Percentiles rank a stretch among this genome's conserved stretches.
Conservation (phyloP, 1,284 basidiomycete species). For the Meira miltonrushii region DNA sequence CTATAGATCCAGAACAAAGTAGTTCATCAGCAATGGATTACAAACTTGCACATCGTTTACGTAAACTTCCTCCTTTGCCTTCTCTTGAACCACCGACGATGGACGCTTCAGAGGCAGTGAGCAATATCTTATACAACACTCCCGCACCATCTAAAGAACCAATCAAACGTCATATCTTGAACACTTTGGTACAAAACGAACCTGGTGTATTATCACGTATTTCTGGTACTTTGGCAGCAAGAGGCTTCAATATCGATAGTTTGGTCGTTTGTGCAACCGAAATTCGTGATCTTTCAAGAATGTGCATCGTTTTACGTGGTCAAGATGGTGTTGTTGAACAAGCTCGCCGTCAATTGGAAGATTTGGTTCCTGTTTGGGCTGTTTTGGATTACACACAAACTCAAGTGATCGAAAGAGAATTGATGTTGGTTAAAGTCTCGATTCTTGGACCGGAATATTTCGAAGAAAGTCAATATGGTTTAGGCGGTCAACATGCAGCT, state of each 20-base stretch:
- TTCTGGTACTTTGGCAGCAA: slow-evolving; percentile 90
- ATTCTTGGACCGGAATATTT: slow-evolving; percentile 97
- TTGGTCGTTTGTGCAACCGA: slow-evolving; percentile 97
- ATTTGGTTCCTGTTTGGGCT: slow-evolving; percentile 51
- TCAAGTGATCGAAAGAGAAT: slow-evolving; percentile 69
- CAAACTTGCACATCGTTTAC: slow-evolving; percentile 64
- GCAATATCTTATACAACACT: slow-evolving; percentile 64
- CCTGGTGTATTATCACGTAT: slow-evolving; percentile 96
- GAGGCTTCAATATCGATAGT: slow-evolving; percentile 97
- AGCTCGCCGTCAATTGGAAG: slow-evolving; percentile 55
- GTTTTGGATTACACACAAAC: slow-evolving; percentile 56
- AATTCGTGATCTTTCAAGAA: slow-evolving; percentile 90
- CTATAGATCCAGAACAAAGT: slow-evolving; percentile 66
- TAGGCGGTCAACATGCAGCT: neutral
- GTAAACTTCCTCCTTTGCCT: slow-evolving; percentile 50
- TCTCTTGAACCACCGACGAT: slow-evolving; percentile 46
- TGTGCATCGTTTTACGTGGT: slow-evolving; percentile 94
- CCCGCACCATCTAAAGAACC: slow-evolving; percentile 86
- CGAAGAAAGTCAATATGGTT: slow-evolving; percentile 56
- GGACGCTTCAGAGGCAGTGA: slow-evolving; percentile 50
- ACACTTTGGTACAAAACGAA: slow-evolving; percentile 98
- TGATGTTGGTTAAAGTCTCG: slow-evolving; percentile 84
- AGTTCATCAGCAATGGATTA: slow-evolving; percentile 75
- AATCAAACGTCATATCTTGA: slow-evolving; percentile 92
- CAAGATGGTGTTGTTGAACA: slow-evolving; percentile 98